Base-by-base conservation (phyloP, 163 green algal genomes). In the Trebouxia gelatinosa region DNA sequence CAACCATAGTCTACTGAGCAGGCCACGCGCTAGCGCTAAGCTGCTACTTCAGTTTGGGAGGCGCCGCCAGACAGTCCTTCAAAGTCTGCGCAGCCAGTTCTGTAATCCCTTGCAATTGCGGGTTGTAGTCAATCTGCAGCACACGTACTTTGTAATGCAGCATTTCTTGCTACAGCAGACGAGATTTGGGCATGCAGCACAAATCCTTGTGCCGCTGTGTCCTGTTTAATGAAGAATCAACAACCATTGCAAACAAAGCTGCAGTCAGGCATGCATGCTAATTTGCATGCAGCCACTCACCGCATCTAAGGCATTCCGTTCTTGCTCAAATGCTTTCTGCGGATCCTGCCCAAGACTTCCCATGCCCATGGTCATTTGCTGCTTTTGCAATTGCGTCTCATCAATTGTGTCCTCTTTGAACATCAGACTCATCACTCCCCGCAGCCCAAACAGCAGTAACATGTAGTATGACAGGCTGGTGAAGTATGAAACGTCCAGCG, bases 381-480 rank as follows among this genome's bases (percentile, higher is more conserved):
- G 82, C 35, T 79, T 77, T 74, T 92, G 90, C 87, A 94, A 90
- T 78, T 94, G 88, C 0, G 86, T 91, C 72, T 97, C 93, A 66
- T 98, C 94, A 34, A 97, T 83, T 0, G 88, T 92, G 37, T 93
- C 88, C 57, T 98, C 92, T 67, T 78, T 80, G 81, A 99, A 97
- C 21, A 97, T 85, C 2, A 99, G 86, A n/a, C 78, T 92, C 71
- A 98, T 94, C 0, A 94, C 83, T 4, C 95, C 95, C 0, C 93
- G 84, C 54, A 96, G 85, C 1, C 93, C 95, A 84, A 99, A 98
- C 35, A 99, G 87, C 78, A 97, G 87, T 39, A 98, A 85, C 80
- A 99, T 97, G 90, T 99, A 99, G 88, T 95, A 99, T 31, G 89
- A 97, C 38, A 99, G 87, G 32, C 80, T 90, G 35, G 92, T 97